A percentile compares a stretch with the other conserved stretches of the same genome.
phyloP scores from a whole-genome alignment of 2,329 filamentous ascomycete genomes.

The Ophidiomyces ophidiicola region DNA sequence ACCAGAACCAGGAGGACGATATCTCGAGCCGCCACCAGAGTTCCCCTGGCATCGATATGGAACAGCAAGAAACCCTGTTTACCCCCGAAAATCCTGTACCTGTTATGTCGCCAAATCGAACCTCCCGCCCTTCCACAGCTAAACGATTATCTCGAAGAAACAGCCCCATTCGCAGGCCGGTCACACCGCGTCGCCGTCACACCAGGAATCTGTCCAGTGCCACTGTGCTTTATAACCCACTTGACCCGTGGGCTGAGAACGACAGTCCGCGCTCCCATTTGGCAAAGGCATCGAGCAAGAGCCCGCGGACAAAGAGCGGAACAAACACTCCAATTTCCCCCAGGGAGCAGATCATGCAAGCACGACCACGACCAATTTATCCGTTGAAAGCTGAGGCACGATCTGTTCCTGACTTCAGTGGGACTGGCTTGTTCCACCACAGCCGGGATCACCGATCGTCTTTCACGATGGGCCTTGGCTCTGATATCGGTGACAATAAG shows the following conservation, averaged over 20 bases:
- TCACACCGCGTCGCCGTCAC: constrained; percentile 42
- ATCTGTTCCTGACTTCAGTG: constrained; percentile 45
- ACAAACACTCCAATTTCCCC: constrained; percentile 7
- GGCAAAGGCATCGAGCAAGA: neutral
- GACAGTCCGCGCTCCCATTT: constrained; percentile 19
- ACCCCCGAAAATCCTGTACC: constrained; percentile 17
- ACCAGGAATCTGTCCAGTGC: constrained; percentile 64
- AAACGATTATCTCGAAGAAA: constrained; percentile 28
- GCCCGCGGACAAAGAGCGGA: neutral
- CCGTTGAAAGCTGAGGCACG: constrained; percentile 32
- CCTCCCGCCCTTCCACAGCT: constrained; percentile 33
- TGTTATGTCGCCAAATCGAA: constrained; percentile 25
- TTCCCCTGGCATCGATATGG: constrained; percentile 14
- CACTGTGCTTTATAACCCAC: constrained; percentile 73
- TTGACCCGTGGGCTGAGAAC: constrained; percentile 33
- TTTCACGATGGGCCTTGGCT: constrained; percentile 60
- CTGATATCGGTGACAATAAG: constrained; percentile 54
- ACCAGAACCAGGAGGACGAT: constrained; percentile 55
- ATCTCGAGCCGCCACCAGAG: constrained; percentile 20
- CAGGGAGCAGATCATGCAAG: neutral
- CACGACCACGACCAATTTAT: constrained; percentile 3
- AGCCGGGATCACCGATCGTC: constrained; percentile 43
- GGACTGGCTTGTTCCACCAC: constrained; percentile 34
- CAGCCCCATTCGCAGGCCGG: constrained; percentile 27
- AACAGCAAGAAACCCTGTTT: constrained; percentile 11